These are phyloP conservation scores for Gymnopus androsaceus DNA, from an alignment of 1,284 basidiomycete genomes.

Conservation along the genomic window DNA sequence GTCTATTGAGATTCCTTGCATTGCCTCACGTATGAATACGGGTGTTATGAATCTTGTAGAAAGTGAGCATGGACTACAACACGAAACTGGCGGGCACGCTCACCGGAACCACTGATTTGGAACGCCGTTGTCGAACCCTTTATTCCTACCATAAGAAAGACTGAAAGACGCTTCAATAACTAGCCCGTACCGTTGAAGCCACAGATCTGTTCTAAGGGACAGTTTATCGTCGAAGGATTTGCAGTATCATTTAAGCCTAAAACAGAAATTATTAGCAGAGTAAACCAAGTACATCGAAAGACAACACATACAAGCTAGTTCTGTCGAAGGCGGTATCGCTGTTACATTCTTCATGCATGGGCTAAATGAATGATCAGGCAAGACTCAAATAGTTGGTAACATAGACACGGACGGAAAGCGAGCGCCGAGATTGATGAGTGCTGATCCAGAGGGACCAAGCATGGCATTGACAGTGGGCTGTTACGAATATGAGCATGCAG, in stretches of 20 bases:
- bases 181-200: constrained; percentile 68
- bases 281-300: background rate
- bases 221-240: constrained; percentile 68
- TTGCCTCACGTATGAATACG: constrained; percentile 70
- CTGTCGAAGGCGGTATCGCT: constrained; percentile 59
- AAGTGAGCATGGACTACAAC: background rate
- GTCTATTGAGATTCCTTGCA: background rate
- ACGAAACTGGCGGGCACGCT: no score
- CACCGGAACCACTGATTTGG: constrained; percentile 90
- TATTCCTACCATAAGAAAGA: background rate
- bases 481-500: constrained; percentile 17
- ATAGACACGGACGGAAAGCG: constrained; percentile 83
- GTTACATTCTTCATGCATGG: constrained; percentile 75
- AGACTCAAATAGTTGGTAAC: background rate
- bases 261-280: constrained; percentile 11
- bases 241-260: constrained; percentile 69
- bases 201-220: constrained; percentile 83
- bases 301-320: constrained; percentile 61
- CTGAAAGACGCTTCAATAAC: constrained; percentile 4
- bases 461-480: constrained; percentile 87
- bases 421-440: constrained; percentile 87
- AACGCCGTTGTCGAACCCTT: constrained; percentile 60
- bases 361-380: background rate
- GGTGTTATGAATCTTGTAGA: constrained; percentile 69
- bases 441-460: constrained; percentile 86